Base-by-base conservation (phyloP, 2,329 filamentous ascomycete genomes). In the Claviceps sorghi region DNA sequence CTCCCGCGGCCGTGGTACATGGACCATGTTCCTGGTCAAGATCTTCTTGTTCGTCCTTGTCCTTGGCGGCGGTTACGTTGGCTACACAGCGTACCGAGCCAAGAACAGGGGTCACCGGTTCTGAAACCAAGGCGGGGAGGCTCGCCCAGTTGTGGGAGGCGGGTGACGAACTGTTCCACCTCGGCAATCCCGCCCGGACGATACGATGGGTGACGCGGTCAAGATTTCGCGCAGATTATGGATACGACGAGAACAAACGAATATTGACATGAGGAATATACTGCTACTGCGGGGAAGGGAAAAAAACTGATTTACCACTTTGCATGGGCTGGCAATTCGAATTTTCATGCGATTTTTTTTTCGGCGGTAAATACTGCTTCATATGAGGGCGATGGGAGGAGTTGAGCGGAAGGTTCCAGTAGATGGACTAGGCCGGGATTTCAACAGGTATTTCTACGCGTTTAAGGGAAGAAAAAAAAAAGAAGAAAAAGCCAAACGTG, bases 1-100 rank as follows among this genome's bases (percentile, higher is more conserved):
- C 56, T 64, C 62, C 54, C 71, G 72, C 61, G 62, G 69, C 60
- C 70, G 71, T 53, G 71, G 77, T 58, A 74, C 75, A 68, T 82
- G 76, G 77, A 71, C 69, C 48, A 79, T 77, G 76, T 76, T 80
- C 68, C 72, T 97, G 56, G 76, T 89, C 68, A 97, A 96, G 79
- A 75, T 88, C 56, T 64, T 97, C 54, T 62, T 95, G 55, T 85
- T 95, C 68, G 72, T 86, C 57, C 66, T 83, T 32, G 78, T 82
- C 17, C 60, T 84, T 45, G 86, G 76, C 10, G 90, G 86, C 58
- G 86, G 67, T 4, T 98, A 97, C 66, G 81, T 89, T 45, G 91
- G 88, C 30, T 97, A 78, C 66, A 96, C 89, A 7, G 78, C 84
- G 46, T 98, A 87, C 71, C 79, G 90, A 64, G 69, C 84, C 57